phyloP scores from a whole-genome alignment of 495 filamentous ascomycete species.

The Podospora anserina region DNA sequence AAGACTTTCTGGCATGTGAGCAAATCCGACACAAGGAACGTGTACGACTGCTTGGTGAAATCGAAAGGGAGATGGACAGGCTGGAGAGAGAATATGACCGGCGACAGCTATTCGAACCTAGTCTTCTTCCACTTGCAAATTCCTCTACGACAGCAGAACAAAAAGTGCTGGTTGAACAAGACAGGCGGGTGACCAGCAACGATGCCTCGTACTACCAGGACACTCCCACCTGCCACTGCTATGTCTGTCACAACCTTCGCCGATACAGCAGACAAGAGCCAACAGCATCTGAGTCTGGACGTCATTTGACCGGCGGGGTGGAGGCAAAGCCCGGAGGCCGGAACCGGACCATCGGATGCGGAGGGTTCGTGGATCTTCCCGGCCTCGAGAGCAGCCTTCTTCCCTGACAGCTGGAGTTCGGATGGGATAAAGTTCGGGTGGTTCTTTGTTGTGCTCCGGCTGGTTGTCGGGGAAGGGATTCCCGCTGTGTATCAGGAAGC shows the following conservation, averaged over 20 bases:
- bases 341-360: background rate
- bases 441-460: background rate
- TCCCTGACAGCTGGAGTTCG: background rate
- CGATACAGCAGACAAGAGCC: background rate
- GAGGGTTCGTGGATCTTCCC: background rate
- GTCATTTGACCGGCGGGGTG: background rate
- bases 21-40: constrained; percentile 5
- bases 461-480: background rate
- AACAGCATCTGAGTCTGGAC: background rate
- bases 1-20: constrained; percentile 10
- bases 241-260: background rate
- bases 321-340: background rate
- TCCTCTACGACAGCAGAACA: background rate
- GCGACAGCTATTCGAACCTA: background rate
- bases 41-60: background rate
- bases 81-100: background rate
- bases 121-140: background rate
- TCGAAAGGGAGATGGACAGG: constrained; percentile 4
- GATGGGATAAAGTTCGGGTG: background rate
- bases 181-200: background rate
- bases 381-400: background rate
- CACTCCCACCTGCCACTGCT: background rate
- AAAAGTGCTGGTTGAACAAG: background rate
- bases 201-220: background rate
- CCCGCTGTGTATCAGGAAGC: background rate